These are phyloP conservation scores for Ricinus communis DNA, from an alignment of 345 rosid genomes.

Conservation along the genomic window DNA sequence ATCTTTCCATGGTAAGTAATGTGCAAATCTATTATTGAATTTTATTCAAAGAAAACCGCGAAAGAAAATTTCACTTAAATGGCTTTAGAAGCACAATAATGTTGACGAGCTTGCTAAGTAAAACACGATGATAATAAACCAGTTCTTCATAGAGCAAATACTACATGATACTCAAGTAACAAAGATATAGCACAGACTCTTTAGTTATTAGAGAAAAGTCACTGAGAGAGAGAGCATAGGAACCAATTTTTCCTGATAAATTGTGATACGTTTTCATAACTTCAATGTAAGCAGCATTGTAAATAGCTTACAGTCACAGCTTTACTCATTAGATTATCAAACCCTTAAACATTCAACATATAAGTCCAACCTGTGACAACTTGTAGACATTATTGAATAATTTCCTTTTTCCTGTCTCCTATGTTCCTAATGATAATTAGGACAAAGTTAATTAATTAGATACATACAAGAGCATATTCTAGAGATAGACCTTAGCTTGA, in stretches of 20 bases:
- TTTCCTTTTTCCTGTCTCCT: neutral
- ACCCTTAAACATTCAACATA: neutral
- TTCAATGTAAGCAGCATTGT: neutral
- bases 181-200: neutral
- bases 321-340: conserved; percentile 2
- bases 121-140: neutral
- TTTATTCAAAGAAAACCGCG: too few species aligned
- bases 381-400: neutral
- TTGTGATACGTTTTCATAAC: neutral
- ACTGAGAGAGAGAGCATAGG: neutral
- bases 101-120: neutral
- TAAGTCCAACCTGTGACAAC: neutral
- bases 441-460: neutral
- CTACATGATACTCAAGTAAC: neutral
- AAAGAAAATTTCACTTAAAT: neutral
- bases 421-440: neutral
- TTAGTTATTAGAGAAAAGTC: too few species aligned
- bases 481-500: conserved; percentile 73
- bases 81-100: neutral
- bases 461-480: conserved; percentile 10
- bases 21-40: too few species aligned
- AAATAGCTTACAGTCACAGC: neutral
- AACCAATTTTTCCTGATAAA: neutral
- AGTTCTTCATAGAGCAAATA: too few species aligned
- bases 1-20: too few species aligned